Percentiles rank a stretch among this genome's conserved stretches.
Conservation (phyloP, 2,329 filamentous ascomycete species). For the Cladophialophora immunda region DNA sequence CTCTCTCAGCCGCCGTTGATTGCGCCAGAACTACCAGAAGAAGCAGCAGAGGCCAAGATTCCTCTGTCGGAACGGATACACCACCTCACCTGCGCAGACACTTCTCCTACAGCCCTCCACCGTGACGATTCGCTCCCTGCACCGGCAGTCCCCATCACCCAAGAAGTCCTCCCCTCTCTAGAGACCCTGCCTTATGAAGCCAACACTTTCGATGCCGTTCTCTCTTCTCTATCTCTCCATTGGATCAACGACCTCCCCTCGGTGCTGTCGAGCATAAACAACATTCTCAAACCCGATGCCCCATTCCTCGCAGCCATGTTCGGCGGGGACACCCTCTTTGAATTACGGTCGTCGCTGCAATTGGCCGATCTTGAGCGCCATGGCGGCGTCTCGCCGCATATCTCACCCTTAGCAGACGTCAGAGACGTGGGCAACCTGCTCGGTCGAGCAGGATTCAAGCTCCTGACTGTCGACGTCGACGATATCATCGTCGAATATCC, state of each 20-base stretch:
- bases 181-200: conserved; percentile 79
- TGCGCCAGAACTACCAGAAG: conserved; percentile 55
- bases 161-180: conserved; percentile 72
- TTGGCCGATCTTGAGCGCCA: conserved; percentile 88
- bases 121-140: conserved; percentile 69
- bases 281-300: conserved; percentile 84
- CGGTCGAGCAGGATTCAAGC: conserved; percentile 88
- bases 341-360: conserved; percentile 91
- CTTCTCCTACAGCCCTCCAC: conserved; percentile 78
- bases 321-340: conserved; percentile 91
- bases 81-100: conserved; percentile 81
- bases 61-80: conserved; percentile 76
- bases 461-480: conserved; percentile 96
- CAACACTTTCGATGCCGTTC: conserved; percentile 84
- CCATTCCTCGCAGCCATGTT: conserved; percentile 97
- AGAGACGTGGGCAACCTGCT: conserved; percentile 88
- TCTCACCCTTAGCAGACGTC: conserved; percentile 91
- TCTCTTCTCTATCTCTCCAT: conserved; percentile 89
- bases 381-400: conserved; percentile 89
- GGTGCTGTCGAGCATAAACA: conserved; percentile 83
- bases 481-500: conserved; percentile 97
- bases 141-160: conserved; percentile 76
- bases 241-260: conserved; percentile 98
- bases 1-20: conserved; percentile 69
- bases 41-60: conserved; percentile 25